These are phyloP conservation scores for Taphrina pruni DNA, from an alignment of 1,139 yeast species.

Conservation along the genomic window DNA sequence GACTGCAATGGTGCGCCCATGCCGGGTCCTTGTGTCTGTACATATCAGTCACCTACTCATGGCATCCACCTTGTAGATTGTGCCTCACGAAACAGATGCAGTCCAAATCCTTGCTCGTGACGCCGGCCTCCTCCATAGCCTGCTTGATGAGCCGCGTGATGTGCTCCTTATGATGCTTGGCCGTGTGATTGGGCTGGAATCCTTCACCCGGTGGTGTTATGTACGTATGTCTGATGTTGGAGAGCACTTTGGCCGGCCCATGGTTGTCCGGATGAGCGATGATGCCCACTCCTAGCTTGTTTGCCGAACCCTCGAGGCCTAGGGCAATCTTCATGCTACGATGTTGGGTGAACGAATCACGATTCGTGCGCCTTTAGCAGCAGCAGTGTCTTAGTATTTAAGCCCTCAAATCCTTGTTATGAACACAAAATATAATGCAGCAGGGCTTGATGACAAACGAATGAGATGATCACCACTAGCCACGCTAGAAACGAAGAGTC, in stretches of 20 bases:
- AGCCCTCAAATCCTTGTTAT: no score
- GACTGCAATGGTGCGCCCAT: slow-evolving; percentile 99
- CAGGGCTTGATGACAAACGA: no score
- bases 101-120: slow-evolving; percentile 67
- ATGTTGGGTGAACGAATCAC: no score
- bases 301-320: slow-evolving; percentile 97
- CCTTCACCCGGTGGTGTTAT: slow-evolving; percentile 98
- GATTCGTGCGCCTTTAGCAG: no score
- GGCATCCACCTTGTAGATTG: no score
- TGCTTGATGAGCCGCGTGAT: slow-evolving; percentile 75
- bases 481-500: no score
- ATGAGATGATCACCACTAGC: no score
- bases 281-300: slow-evolving; percentile 91
- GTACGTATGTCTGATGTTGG: slow-evolving; percentile 93
- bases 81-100: slow-evolving; percentile 73
- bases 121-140: slow-evolving; percentile 68
- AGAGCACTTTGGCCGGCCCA: slow-evolving; percentile 74
- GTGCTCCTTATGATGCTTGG: slow-evolving; percentile 95
- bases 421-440: no score
- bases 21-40: slow-evolving; percentile 89
- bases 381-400: no score
- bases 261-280: slow-evolving; percentile 63
- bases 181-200: slow-evolving; percentile 92
- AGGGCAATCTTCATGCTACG: slow-evolving; percentile 59
- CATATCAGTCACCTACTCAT: no score